Percentiles rank a stretch among this genome's conserved stretches.
These are phyloP conservation scores for Gossypium australe DNA, from an alignment of 345 rosid species.

Conservation along the genomic window DNA sequence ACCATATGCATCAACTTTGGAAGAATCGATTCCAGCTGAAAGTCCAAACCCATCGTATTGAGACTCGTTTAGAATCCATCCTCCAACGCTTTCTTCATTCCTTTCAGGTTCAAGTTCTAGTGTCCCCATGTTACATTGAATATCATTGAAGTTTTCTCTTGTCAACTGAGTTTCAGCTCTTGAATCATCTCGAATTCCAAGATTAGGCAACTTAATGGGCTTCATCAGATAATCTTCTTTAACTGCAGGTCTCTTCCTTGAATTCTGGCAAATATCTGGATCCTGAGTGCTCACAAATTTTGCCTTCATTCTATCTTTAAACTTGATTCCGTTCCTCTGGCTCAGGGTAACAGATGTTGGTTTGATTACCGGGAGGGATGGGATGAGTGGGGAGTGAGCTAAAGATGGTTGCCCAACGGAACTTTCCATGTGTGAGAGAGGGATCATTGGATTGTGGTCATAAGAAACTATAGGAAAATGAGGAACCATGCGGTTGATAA, in stretches of 20 bases:
- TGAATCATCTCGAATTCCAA: constrained; percentile 26
- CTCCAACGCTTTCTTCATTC: constrained; percentile 13
- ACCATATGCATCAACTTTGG: constrained; percentile 14
- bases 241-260: constrained; percentile 34
- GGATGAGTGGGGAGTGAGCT: constrained; percentile 20
- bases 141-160: constrained; percentile 9
- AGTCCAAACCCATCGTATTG: constrained; percentile 7
- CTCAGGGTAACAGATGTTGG: constrained; percentile 21
- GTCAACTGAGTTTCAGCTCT: constrained; percentile 14
- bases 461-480: constrained; percentile 9
- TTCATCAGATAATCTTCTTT: constrained; percentile 19
- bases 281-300: constrained; percentile 18
- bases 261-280: constrained; percentile 16
- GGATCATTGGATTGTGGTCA: constrained; percentile 12
- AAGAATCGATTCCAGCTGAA: constrained; percentile 18
- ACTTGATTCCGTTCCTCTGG: constrained; percentile 22
- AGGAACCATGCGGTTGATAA: constrained; percentile 13
- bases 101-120: constrained; percentile 12
- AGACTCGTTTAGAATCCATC: constrained; percentile 17
- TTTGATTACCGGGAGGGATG: constrained; percentile 20
- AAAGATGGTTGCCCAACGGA: constrained; percentile 24
- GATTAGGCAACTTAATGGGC: constrained; percentile 26
- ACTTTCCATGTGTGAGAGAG: constrained; percentile 20
- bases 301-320: constrained; percentile 20
- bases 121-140: constrained; percentile 1